These are phyloP conservation scores for Alternaria infectoria DNA, from an alignment of 2,329 filamentous ascomycete species.

Conservation along the genomic window DNA sequence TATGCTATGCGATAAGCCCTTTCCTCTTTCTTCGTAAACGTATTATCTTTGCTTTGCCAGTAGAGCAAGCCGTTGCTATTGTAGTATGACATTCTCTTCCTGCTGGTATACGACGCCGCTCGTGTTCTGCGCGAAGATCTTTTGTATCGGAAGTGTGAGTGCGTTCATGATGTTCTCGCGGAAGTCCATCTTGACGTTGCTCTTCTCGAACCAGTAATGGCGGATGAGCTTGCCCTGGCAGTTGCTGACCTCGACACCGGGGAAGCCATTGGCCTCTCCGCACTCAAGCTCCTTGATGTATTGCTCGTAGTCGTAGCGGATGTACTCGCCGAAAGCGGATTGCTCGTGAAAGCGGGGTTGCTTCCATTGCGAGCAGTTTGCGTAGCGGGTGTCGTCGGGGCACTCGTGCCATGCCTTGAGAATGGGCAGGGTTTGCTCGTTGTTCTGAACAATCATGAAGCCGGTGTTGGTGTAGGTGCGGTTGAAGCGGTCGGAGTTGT, in stretches of 20 bases:
- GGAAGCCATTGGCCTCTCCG: slow-evolving; percentile 48
- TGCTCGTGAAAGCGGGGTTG: slow-evolving; percentile 49
- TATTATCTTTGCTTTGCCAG: not conserved
- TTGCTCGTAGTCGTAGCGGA: slow-evolving; percentile 49
- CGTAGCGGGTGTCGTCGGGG: slow-evolving; percentile 44
- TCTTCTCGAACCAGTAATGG: slow-evolving; percentile 49
- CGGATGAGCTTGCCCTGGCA: slow-evolving; percentile 47
- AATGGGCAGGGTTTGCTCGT: slow-evolving; percentile 56
- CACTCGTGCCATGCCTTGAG: slow-evolving; percentile 57
- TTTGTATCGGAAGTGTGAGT: slow-evolving; percentile 44
- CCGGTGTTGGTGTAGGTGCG: slow-evolving; percentile 58
- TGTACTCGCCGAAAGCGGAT: slow-evolving; percentile 48
- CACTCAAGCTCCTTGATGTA: slow-evolving; percentile 48
- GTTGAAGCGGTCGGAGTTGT: slow-evolving; percentile 53
- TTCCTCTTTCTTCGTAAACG: slow-evolving; percentile 1
- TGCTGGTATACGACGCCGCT: slow-evolving; percentile 36
- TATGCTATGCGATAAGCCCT: slow-evolving; percentile 20
- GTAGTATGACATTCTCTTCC: slow-evolving; percentile 37
- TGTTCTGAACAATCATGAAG: slow-evolving; percentile 62
- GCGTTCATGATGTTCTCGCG: slow-evolving; percentile 48
- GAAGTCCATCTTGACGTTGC: slow-evolving; percentile 42
- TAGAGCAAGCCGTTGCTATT: not conserved
- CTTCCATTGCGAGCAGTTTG: slow-evolving; percentile 48
- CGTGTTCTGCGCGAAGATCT: slow-evolving; percentile 41
- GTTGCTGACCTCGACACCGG: slow-evolving; percentile 42